Base-by-base conservation (phyloP, 768 basidiomycete genomes). In the Rubroboletus pulcherrimus region DNA sequence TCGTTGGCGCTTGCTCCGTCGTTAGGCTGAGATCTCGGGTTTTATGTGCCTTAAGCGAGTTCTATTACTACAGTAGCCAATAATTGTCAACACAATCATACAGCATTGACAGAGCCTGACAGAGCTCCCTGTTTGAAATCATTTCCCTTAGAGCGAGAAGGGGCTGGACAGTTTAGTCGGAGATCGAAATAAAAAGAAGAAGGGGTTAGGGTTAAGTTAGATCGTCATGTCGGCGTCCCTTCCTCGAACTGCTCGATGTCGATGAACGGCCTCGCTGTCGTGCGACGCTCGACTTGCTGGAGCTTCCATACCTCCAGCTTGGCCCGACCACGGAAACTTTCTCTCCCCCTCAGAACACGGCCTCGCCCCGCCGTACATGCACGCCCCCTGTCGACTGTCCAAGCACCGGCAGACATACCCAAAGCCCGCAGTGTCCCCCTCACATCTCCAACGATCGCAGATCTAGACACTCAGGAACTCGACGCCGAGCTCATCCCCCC, bases 401-500 rank as follows among this genome's bases (percentile, higher is more conserved):
- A 14, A 38, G 12, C 7, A 8, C 26, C 26, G 7, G 11, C 48
- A 37, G 74, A 78, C 17, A 73, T 76, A n/a, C 75, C 77, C 9
- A 67, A 77, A 8, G 67, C 79, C 33, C 77, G 74, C n/a, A 81
- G 82, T 10, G 62, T 77, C 6, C 71, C 26, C 26, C 26, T 84
- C 14, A 71, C 72, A 29, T 74, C 78, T 2, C 86, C 86, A 2
- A 79, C 83, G 0, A 66, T 66, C 14, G 73, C 78, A 54, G 80
- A 84, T 44, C 69, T 89, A 17, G 77, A 85, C 37, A 5, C 26
- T 26, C 26, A 26, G 26, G 26, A 26, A 57, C 69, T 89, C 3
- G 85, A 89, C 43, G 77, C 83, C 3, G 83, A 88, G 21, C 65
- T 84, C 12, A 60, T 86, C 47, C 76, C 82, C 0, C 71, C 74